Conservation (phyloP, 192 early-diverging fungal species). For the Linnemannia elongata region DNA sequence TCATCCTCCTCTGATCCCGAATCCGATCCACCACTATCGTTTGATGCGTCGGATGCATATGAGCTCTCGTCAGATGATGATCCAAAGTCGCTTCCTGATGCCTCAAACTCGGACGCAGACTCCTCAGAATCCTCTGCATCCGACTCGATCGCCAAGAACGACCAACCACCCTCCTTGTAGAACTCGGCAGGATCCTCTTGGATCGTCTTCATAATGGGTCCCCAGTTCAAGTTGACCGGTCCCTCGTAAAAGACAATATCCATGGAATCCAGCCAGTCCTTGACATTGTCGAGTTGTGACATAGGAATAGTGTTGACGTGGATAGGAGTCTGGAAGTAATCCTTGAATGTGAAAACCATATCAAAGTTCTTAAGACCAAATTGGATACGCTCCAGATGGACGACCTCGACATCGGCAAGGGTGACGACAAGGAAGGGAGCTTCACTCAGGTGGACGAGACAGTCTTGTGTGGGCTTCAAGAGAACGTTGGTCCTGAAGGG, state of each 20-base stretch:
- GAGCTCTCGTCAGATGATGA: slow-evolving; percentile 80
- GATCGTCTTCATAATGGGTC: slow-evolving; percentile 98
- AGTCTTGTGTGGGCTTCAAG: slow-evolving; percentile 95
- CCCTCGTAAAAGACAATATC: slow-evolving; percentile 96
- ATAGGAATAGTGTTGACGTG: slow-evolving; percentile 97
- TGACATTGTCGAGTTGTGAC: slow-evolving; percentile 91
- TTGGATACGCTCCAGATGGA: slow-evolving; percentile 95
- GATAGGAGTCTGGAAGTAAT: slow-evolving; percentile 87
- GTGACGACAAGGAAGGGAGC: slow-evolving; percentile 93
- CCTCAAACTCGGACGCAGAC: slow-evolving; percentile 56
- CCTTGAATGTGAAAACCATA: slow-evolving; percentile 97
- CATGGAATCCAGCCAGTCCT: slow-evolving; percentile 95
- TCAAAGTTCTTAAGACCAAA: slow-evolving; percentile 99
- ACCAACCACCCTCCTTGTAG: slow-evolving; percentile 94
- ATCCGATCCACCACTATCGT: slow-evolving; percentile 68
- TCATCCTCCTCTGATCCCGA: slow-evolving; percentile 64
- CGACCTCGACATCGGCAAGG: slow-evolving; percentile 93
- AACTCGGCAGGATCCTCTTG: slow-evolving; percentile 93
- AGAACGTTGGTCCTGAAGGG: slow-evolving; percentile 92
- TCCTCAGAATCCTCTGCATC: slow-evolving; percentile 73
- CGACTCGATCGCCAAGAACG: slow-evolving; percentile 82
- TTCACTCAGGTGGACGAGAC: slow-evolving; percentile 96
- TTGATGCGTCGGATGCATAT: slow-evolving; percentile 69
- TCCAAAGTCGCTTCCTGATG: slow-evolving; percentile 81
- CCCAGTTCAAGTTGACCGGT: slow-evolving; percentile 94